Evolutionary conservation across 768 basidiomycete genomes (phyloP).

Genomic region (Fomitopsis serialis): DNA sequence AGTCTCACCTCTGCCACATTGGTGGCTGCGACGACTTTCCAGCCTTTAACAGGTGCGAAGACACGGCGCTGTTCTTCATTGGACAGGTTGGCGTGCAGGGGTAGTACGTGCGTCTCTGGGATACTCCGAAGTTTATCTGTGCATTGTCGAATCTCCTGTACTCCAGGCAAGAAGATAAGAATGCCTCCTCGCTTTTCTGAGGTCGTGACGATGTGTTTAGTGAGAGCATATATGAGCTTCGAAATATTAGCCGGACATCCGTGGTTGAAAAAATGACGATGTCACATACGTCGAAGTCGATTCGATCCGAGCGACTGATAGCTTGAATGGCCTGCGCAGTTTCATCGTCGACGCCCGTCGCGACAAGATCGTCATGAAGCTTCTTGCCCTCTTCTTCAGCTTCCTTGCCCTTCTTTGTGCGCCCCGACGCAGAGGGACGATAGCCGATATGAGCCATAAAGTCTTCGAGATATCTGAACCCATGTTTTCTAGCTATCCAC

Average conservation of each 20-base stretch:
- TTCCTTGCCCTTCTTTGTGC: constrained; percentile 29
- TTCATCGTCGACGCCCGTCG: constrained; percentile 48
- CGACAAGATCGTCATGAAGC: constrained; percentile 43
- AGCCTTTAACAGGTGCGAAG: constrained; percentile 54
- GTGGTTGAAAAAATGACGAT: background rate
- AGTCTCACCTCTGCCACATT: constrained; percentile 80
- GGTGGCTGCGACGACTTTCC: constrained; percentile 87
- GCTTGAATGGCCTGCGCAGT: constrained; percentile 52
- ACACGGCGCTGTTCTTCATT: constrained; percentile 78
- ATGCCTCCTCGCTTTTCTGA: constrained; percentile 55
- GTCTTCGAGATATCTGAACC: constrained; percentile 75
- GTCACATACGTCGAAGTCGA: constrained; percentile 64
- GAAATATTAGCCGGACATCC: background rate
- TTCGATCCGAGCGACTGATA: constrained; percentile 52
- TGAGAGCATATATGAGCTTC: constrained; percentile 63
- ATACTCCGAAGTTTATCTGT: constrained; percentile 49
- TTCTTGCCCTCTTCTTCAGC: constrained; percentile 30
- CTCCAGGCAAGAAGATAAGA: constrained; percentile 87
- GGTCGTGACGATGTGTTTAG: constrained; percentile 55
- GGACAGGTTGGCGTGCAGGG: constrained; percentile 86
- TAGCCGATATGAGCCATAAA: constrained; percentile 56
- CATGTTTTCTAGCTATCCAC: background rate
- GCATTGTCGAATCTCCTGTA: constrained; percentile 80
- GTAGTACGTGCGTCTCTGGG: constrained; percentile 45
- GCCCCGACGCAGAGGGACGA: constrained; percentile 37